Percentiles rank a stretch among this genome's conserved stretches.
phyloP scores from a whole-genome alignment of 1,284 basidiomycete genomes.

The Pseudozyma thailandica region DNA sequence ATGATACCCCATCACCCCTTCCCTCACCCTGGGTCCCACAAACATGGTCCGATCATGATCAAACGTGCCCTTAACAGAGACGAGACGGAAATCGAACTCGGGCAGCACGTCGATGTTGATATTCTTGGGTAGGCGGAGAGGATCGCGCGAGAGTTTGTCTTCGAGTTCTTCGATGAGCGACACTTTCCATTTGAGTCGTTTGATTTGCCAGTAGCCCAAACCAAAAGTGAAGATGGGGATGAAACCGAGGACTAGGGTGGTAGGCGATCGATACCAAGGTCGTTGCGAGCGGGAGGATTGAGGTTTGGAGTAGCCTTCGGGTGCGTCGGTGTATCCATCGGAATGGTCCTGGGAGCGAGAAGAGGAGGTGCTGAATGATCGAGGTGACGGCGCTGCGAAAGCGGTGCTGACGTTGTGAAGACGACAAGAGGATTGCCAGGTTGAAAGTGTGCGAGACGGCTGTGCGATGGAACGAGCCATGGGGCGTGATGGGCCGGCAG shows the following conservation, averaged over 20 bases:
- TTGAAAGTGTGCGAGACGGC: background rate
- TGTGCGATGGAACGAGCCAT: slow-evolving; percentile 3
- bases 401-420: background rate
- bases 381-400: background rate
- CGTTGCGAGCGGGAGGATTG: slow-evolving; percentile 10
- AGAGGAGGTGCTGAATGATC: slow-evolving; percentile 9
- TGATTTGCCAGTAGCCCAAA: slow-evolving; percentile 91
- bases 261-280: slow-evolving; percentile 62
- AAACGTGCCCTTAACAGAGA: slow-evolving; percentile 53
- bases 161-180: slow-evolving; percentile 92
- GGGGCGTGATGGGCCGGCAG: slow-evolving; percentile 15
- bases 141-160: slow-evolving; percentile 83
- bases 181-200: slow-evolving; percentile 94
- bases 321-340: slow-evolving; percentile 28
- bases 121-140: slow-evolving; percentile 81
- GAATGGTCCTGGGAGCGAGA: background rate
- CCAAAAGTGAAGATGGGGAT: slow-evolving; percentile 90
- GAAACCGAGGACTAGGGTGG: slow-evolving; percentile 77
- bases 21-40: slow-evolving; percentile 84
- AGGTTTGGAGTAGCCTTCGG: slow-evolving; percentile 28
- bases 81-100: slow-evolving; percentile 60
- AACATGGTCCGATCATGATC: slow-evolving; percentile 80
- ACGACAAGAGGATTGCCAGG: background rate
- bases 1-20: slow-evolving; percentile 87
- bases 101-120: slow-evolving; percentile 74